Evolutionary conservation across 352 stramenopile genomes (phyloP), one percentile per base, ranked within the genome.

Genomic region (Pythium aristosporum): DNA sequence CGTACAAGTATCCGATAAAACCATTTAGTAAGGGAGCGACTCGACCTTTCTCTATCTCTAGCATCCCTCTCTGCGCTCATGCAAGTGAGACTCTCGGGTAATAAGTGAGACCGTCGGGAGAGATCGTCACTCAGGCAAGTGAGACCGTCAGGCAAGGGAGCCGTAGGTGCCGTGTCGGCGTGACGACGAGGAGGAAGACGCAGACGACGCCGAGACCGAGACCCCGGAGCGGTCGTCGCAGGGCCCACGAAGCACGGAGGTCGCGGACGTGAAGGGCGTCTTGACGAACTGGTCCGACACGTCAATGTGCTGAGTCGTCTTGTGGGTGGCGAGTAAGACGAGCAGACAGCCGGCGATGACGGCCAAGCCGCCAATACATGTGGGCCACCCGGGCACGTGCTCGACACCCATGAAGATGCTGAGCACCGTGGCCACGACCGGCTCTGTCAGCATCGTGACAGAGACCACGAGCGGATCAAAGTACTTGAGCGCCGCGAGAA

Each of bases 401-500:
- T 76, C 77, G 23, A 79, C 73, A 34, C 77, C 75, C 12, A 83
- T 37, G 25, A 65, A 34, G n/a, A 86, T 76, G 37, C 74, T 74
- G 42, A 86, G 65, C 34, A 75, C 39, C 1, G 75, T 86, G 11
- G 79, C 79, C 3, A 85, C 72, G 5, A 83, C 64, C 4, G 79
- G 79, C 65, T 86, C 76, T 7, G 65, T 74, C 43, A 86, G 65
- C 75, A 85, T 85, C 41, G 71, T 79, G 43, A 86, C 72, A 6
- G 79, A 88, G 11, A 85, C 74, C 2, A 84, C 77, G 39, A 88
- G 63, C 23, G 79, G 79, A 18, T 85, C 77, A 63, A 88, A 85
- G 68, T 86, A 86, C 52, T 75, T 78, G 50, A 88, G 61, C 7
- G 73, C 57, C n/a, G 57, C 69, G 58, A 88, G 70, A 56, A 86